Conservation (phyloP, 192 early-diverging fungal genomes). For the Glomus cerebriforme region DNA sequence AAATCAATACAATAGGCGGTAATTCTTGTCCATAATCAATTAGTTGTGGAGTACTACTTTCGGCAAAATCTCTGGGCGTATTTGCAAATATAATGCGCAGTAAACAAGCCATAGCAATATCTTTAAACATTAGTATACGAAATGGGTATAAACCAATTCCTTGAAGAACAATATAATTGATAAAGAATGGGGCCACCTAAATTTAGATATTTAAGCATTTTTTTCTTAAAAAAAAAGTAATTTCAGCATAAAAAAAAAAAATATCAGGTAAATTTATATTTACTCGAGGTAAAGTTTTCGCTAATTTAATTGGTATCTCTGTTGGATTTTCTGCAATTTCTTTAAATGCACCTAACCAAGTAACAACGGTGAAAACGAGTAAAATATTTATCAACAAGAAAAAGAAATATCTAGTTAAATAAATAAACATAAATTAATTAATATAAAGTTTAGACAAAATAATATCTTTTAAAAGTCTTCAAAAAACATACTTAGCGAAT, state of each 20-base stretch:
- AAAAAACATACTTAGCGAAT: slow-evolving; percentile 23
- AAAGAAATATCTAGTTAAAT: slow-evolving; percentile 62
- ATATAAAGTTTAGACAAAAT: background rate
- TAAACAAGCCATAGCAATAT: slow-evolving; percentile 58
- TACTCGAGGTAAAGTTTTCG: slow-evolving; percentile 64
- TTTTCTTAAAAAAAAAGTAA: background rate
- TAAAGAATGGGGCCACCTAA: slow-evolving; percentile 75
- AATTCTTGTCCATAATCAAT: slow-evolving; percentile 73
- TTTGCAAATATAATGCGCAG: slow-evolving; percentile 62
- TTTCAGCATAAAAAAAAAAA: background rate
- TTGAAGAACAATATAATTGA: slow-evolving; percentile 72
- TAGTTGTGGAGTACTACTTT: slow-evolving; percentile 68
- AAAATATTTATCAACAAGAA: slow-evolving; percentile 78
- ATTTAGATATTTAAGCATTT: background rate
- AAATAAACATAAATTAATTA: background rate
- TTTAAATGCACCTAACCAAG: slow-evolving; percentile 61
- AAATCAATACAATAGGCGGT: slow-evolving; percentile 69
- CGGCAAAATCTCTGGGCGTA: slow-evolving; percentile 80
- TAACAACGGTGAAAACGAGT: slow-evolving; percentile 73
- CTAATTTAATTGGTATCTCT: slow-evolving; percentile 62
- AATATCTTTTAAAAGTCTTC: background rate
- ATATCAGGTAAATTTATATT: background rate
- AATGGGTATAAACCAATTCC: slow-evolving; percentile 72
- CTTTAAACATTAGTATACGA: slow-evolving; percentile 68
- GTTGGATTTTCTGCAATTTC: slow-evolving; percentile 67